Conservation (phyloP, 2,329 filamentous ascomycete genomes). For the Cladosporium sp. region DNA sequence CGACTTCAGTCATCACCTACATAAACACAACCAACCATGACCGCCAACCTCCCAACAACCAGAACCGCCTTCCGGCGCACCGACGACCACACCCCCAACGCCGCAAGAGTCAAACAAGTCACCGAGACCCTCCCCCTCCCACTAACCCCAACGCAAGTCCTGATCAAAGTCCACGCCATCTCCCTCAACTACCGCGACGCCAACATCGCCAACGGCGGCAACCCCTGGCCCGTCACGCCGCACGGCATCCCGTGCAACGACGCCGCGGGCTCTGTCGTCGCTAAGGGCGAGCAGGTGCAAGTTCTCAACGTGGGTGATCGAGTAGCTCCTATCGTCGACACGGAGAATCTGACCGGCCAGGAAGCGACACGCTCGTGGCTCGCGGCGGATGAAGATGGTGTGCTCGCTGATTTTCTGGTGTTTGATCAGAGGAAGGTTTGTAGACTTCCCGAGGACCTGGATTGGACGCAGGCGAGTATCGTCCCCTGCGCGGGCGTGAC, state of each 20-base stretch:
- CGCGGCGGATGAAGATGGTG: constrained; percentile 43
- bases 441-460: constrained; percentile 36
- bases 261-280: constrained; percentile 28
- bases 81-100: constrained; percentile 25
- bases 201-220: constrained; percentile 31
- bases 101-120: constrained; percentile 16
- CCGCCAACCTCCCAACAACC: constrained; percentile 21
- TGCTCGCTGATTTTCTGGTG: constrained; percentile 39
- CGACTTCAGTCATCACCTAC: no score
- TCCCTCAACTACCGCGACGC: constrained; percentile 31
- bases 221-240: constrained; percentile 28
- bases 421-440: constrained; percentile 37
- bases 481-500: constrained; percentile 45
- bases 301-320: constrained; percentile 20
- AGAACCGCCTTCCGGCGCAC: constrained; percentile 33
- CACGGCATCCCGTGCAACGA: constrained; percentile 31
- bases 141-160: constrained; percentile 18
- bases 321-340: constrained; percentile 35
- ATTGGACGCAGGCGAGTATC: constrained; percentile 34
- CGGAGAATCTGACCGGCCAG: constrained; percentile 38
- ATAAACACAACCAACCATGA: no score
- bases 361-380: constrained; percentile 39
- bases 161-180: constrained; percentile 28
- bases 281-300: constrained; percentile 19
- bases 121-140: constrained; percentile 15